phyloP scores from a whole-genome alignment of 1,284 basidiomycete genomes.

The Pyrrhoderma lamaoense region DNA sequence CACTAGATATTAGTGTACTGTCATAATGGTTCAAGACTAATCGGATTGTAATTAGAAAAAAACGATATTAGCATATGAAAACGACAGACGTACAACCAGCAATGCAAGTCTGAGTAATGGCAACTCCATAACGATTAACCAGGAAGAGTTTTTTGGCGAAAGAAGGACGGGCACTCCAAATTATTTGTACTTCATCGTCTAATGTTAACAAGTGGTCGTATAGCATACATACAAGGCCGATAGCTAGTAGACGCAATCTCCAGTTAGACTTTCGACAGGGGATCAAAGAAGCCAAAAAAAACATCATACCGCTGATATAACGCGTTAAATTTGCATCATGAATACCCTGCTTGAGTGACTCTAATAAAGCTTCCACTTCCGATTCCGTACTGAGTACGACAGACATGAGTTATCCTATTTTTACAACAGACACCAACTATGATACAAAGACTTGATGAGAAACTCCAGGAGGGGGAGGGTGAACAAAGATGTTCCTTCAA shows the following conservation, averaged over 20 bases:
- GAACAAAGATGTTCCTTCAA: too few species aligned
- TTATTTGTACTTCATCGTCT: conserved; percentile 21
- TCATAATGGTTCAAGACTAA: conserved; percentile 8
- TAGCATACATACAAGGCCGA: conserved; percentile 19
- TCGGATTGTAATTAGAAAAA: not conserved
- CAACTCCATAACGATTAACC: conserved; percentile 19
- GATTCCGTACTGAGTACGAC: too few species aligned
- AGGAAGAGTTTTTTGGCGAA: conserved; percentile 20
- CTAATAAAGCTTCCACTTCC: too few species aligned
- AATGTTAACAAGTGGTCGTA: conserved; percentile 25
- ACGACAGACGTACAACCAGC: conserved; percentile 4
- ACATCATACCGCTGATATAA: conserved; percentile 13
- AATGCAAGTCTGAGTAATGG: conserved; percentile 5
- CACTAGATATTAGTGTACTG: not conserved
- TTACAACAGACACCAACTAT: too few species aligned
- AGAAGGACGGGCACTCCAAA: conserved; percentile 21
- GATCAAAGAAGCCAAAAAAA: not conserved
- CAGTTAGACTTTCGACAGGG: not conserved
- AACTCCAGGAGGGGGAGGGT: too few species aligned
- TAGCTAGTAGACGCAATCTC: conserved; percentile 19
- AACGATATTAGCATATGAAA: not conserved
- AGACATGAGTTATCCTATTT: too few species aligned
- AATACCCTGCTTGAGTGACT: not conserved
- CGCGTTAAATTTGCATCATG: conserved; percentile 11
- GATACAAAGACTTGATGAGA: too few species aligned